A percentile compares a stretch with the other conserved stretches of the same genome.
These are phyloP conservation scores for Clausena lansium DNA, from an alignment of 345 rosid genomes.

Conservation along the genomic window DNA sequence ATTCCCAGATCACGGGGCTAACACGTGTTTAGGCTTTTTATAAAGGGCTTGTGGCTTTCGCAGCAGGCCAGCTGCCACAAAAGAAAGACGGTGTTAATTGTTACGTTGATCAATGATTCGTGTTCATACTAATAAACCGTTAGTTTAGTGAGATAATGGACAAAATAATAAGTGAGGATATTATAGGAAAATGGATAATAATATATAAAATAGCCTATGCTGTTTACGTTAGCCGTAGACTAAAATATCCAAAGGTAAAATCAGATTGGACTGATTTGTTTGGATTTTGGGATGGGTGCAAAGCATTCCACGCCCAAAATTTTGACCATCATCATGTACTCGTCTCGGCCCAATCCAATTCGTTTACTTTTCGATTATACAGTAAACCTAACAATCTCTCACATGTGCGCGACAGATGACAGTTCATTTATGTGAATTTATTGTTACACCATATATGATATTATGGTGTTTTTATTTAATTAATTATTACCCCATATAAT, in stretches of 20 bases:
- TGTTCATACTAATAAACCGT: background rate
- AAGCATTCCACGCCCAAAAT: background rate
- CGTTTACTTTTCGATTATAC: too few species aligned
- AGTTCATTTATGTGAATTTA: too few species aligned
- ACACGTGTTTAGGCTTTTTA: slow-evolving; percentile 65
- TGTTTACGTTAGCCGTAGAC: background rate
- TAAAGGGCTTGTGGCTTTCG: slow-evolving; percentile 18
- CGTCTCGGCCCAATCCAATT: too few species aligned
- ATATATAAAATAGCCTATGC: background rate
- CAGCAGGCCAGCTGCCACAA: background rate
- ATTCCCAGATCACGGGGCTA: slow-evolving; percentile 47
- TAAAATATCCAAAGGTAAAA: background rate
- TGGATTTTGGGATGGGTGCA: slow-evolving; percentile 3
- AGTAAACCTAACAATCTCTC: too few species aligned
- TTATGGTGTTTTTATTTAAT: too few species aligned
- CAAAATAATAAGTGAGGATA: background rate
- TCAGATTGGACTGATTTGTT: background rate
- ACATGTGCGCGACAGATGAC: too few species aligned
- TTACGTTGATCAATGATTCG: too few species aligned
- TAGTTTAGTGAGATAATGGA: background rate
- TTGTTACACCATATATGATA: too few species aligned
- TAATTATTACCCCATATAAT: too few species aligned
- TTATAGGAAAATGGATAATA: background rate
- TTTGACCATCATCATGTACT: too few species aligned
- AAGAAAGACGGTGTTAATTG: background rate